Base-by-base conservation (phyloP, 2,329 filamentous ascomycete genomes). In the Curvularia lunata region DNA sequence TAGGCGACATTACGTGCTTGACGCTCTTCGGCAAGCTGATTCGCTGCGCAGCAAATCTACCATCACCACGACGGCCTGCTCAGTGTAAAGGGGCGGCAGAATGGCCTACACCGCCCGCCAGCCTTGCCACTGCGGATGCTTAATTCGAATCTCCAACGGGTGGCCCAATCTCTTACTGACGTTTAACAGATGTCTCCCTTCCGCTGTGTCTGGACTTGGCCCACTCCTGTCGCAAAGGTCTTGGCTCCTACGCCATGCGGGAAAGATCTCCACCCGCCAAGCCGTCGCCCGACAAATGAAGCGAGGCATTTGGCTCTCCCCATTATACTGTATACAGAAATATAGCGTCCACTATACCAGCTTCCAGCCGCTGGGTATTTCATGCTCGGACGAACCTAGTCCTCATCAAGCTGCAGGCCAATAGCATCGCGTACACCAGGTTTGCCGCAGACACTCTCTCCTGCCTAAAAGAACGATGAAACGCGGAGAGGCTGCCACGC, bases 91-190 rank as follows among this genome's bases (percentile, higher is more conserved):
- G 41, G 41, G 23, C 13, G 23, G 41, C 41, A 43, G 21, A 43
- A 27, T n/a, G 21, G 41, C 41, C 41, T 23, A 23, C 16, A 27
- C 41, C 41, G 23, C 41, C 41, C 13, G 25, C 19, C 13, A 43
- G 41, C 41, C 41, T 43, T 43, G 41, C 41, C 41, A 43, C 41
- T 27, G 41, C 41, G 23, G 41, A 27, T 25, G 19, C 40, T 42
- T 25, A 21, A 42, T 42, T 42, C 16, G 12, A 42, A 25, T 42
- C 21, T 21, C 13, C 40, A 42, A 42, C 40, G 40, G 40, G 21
- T 9, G 8, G 13, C 25, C 40, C 40, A 42, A 42, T 42, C 40
- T 25, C 12, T 25, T 42, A 16, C 19, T 8, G 23, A 42, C 40
- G 13, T 25, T 16, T 42, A 25, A 21, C 18, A 42, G 18, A 23